Evolutionary conservation across 2,329 filamentous ascomycete species (phyloP).

Genomic region (Sporothrix dimorphospora): DNA sequence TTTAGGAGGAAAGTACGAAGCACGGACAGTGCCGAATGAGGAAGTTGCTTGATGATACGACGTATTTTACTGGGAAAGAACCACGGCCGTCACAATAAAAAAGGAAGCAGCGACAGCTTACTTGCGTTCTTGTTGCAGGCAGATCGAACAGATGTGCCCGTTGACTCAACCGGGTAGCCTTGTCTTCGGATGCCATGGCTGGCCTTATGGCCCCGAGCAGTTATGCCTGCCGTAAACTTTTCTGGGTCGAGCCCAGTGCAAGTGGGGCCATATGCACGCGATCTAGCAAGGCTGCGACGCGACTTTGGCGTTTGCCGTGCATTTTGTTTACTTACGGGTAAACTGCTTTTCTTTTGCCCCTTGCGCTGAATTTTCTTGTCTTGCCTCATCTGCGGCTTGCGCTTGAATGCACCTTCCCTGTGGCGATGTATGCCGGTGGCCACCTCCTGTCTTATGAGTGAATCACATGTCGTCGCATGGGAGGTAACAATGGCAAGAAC

Average conservation of each 20-base stretch:
- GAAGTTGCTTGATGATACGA: not conserved
- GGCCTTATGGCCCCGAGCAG: not conserved
- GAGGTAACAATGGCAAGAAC: slow-evolving; percentile 10
- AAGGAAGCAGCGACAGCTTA: not conserved
- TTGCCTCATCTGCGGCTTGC: not conserved
- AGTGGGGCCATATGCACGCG: slow-evolving; percentile 23
- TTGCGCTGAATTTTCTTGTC: not conserved
- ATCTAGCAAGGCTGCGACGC: slow-evolving; percentile 28
- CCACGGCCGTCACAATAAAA: not conserved
- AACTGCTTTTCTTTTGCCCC: not conserved
- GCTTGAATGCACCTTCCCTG: not conserved
- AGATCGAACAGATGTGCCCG: not conserved
- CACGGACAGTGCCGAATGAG: not conserved
- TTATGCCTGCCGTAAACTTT: not conserved
- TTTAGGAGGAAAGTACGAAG: not conserved
- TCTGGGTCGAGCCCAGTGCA: not conserved
- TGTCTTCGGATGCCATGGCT: not conserved
- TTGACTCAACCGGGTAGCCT: slow-evolving; percentile 28
- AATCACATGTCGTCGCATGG: not conserved
- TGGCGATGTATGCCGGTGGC: not conserved
- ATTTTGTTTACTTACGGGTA: slow-evolving; percentile 23
- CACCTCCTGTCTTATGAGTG: not conserved
- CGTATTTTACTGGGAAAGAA: not conserved
- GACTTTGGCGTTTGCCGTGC: slow-evolving; percentile 8
- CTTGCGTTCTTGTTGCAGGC: not conserved